phyloP scores from a whole-genome alignment of 352 stramenopile species.

The Pythium coloratum region DNA sequence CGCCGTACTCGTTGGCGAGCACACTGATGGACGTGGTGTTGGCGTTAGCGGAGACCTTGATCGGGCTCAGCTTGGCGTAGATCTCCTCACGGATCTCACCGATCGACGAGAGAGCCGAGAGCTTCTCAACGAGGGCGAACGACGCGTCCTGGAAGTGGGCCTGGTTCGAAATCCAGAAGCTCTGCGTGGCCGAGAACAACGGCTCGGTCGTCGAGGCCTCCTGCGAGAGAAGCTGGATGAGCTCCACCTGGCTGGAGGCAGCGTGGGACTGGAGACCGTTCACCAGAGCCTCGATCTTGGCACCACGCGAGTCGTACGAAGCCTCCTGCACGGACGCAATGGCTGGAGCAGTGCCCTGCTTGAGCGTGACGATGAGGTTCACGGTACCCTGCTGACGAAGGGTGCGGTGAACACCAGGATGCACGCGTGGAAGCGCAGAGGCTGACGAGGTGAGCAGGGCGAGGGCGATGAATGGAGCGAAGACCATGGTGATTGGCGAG shows the following conservation, averaged over 20 bases:
- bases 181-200: no score
- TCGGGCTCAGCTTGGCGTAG: not conserved
- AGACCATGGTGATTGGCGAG: not conserved
- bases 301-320: constrained; percentile 9
- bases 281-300: constrained; percentile 15
- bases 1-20: constrained; percentile 18
- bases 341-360: constrained; percentile 1
- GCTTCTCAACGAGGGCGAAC: constrained; percentile 14
- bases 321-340: constrained; percentile 4
- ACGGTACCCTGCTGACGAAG: constrained; percentile 11
- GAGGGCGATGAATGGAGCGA: constrained; percentile 5
- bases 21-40: not conserved
- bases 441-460: not conserved
- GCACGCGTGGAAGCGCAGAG: not conserved
- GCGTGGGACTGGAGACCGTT: not conserved
- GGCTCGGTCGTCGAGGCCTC: no score
- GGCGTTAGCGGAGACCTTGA: not conserved
- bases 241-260: not conserved
- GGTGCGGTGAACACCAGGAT: constrained; percentile 15
- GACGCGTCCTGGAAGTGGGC: constrained; percentile 2
- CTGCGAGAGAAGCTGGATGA: not conserved
- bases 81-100: not conserved
- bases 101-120: constrained; percentile 4
- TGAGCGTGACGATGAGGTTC: constrained; percentile 22
- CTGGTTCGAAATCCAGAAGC: not conserved